Percentiles rank a stretch among this genome's conserved stretches.
Evolutionary conservation across 1,139 yeast species (phyloP).

Genomic region (Lodderomyces jiufengensis): DNA sequence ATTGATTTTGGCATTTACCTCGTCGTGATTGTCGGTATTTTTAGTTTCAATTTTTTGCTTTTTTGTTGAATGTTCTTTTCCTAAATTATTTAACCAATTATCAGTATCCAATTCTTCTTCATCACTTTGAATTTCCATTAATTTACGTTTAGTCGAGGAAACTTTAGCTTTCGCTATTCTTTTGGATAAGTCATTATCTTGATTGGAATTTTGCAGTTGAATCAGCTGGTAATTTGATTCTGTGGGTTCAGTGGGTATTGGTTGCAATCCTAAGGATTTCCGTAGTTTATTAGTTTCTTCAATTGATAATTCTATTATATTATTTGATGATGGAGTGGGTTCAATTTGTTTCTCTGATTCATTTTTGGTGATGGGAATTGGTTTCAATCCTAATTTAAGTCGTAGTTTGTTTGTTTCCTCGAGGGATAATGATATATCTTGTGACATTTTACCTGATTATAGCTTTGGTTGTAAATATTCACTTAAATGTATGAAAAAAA

Average conservation of each 20-base stretch:
- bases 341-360: not conserved
- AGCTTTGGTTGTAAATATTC: too few relatives aligned
- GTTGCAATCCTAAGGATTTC: slow-evolving; percentile 28
- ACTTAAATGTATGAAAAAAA: too few relatives aligned
- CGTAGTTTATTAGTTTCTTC: slow-evolving; percentile 40
- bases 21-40: not conserved
- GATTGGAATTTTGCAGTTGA: slow-evolving; percentile 17
- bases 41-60: slow-evolving; percentile 4
- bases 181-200: slow-evolving; percentile 2
- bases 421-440: slow-evolving; percentile 31
- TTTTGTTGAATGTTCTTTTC: slow-evolving; percentile 8
- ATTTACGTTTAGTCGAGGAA: not conserved
- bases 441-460: slow-evolving; percentile 14
- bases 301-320: slow-evolving; percentile 22
- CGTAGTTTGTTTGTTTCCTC: slow-evolving; percentile 40
- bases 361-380: not conserved
- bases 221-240: too few relatives aligned
- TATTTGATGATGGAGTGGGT: not conserved
- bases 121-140: slow-evolving; percentile 1
- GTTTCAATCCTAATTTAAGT: slow-evolving; percentile 24
- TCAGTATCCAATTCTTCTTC: slow-evolving; percentile 29
- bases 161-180: slow-evolving; percentile 15
- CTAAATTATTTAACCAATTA: slow-evolving; percentile 36
- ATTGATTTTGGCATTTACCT: slow-evolving; percentile 32
- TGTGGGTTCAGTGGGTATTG: slow-evolving; percentile 25